These are phyloP conservation scores for Massospora cicadina DNA, from an alignment of 371 early-diverging fungal genomes.

Conservation along the genomic window DNA sequence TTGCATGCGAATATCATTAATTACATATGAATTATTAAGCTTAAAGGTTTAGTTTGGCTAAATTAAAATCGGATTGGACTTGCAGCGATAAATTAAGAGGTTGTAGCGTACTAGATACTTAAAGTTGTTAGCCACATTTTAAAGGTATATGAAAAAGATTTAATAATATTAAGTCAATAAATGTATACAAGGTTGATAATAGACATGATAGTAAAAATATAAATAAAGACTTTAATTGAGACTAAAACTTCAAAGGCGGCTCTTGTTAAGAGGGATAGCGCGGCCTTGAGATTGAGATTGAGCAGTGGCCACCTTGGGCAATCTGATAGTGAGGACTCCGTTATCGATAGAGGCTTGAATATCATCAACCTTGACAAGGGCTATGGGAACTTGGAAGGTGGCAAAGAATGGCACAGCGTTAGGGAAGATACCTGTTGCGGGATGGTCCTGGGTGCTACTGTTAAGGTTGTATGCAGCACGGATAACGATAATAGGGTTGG, in stretches of 20 bases:
- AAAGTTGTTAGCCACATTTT: no score
- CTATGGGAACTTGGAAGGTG: neutral
- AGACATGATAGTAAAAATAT: no score
- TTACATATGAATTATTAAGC: no score
- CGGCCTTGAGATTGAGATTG: neutral
- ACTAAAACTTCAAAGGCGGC: conserved; percentile 1
- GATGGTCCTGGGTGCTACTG: neutral
- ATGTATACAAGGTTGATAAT: no score
- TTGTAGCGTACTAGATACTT: no score
- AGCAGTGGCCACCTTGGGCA: neutral
- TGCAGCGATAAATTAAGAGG: no score
- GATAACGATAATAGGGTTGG: neutral
- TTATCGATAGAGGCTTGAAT: neutral
- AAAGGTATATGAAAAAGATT: no score
- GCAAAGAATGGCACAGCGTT: neutral
- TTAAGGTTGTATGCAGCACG: neutral
- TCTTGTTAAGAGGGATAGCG: neutral
- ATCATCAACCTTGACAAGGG: neutral
- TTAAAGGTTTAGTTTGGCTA: no score
- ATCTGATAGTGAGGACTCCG: conserved; percentile 1
- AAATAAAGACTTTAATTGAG: no score
- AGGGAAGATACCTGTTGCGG: neutral
- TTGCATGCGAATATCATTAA: no score
- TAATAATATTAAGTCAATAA: no score
- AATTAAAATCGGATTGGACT: no score